Conservation (phyloP, 2,329 filamentous ascomycete species). For the Fusarium xylarioides region DNA sequence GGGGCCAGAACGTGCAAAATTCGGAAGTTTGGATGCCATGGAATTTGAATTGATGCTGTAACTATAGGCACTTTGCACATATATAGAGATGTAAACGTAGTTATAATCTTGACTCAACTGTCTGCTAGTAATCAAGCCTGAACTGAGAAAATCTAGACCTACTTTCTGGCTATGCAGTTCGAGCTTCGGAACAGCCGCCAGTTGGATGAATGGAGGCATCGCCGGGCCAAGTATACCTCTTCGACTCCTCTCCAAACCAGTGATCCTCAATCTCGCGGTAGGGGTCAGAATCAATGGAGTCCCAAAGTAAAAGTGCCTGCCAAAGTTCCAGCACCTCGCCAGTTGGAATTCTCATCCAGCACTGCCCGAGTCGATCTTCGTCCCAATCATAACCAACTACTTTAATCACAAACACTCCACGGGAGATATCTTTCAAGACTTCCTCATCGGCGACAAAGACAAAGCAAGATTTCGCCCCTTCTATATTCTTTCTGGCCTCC, state of each 20-base stretch:
- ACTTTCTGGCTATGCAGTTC: background rate
- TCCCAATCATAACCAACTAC: background rate
- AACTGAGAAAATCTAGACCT: background rate
- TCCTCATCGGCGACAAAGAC: constrained; percentile 6
- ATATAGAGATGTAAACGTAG: background rate
- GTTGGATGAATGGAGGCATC: background rate
- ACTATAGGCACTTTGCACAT: background rate
- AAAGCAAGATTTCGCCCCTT: background rate
- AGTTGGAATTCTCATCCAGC: background rate
- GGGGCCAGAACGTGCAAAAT: no score
- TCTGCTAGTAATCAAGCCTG: background rate
- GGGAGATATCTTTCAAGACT: background rate
- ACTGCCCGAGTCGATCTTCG: background rate
- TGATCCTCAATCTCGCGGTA: background rate
- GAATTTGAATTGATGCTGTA: background rate
- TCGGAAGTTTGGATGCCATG: background rate
- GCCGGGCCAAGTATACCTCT: background rate
- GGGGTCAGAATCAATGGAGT: background rate
- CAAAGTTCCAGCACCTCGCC: background rate
- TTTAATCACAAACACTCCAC: background rate
- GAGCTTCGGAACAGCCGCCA: background rate
- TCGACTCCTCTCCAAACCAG: background rate
- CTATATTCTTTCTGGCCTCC: background rate
- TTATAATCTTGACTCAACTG: background rate
- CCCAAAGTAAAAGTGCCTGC: background rate